These are phyloP conservation scores for Starmerella etchellsii DNA, from an alignment of 805 yeast genomes.

Conservation along the genomic window DNA sequence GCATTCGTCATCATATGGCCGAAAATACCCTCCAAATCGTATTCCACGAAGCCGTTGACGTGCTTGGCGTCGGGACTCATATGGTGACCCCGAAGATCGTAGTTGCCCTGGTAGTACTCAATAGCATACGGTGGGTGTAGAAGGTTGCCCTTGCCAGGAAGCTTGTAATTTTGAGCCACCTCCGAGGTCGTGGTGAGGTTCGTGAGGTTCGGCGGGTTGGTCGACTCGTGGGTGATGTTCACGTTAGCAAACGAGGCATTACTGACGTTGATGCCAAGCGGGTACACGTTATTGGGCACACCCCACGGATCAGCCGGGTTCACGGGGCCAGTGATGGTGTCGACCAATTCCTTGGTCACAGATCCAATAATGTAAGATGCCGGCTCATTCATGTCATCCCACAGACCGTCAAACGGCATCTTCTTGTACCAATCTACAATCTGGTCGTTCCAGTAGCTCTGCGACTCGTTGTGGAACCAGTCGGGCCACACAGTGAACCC, in stretches of 20 bases:
- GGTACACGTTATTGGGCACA: not conserved
- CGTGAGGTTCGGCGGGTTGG: not conserved
- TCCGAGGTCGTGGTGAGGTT: not conserved
- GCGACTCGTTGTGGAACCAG: constrained; percentile 1
- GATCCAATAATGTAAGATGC: not conserved
- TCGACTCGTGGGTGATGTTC: not conserved
- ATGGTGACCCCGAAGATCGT: constrained; percentile 1
- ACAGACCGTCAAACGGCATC: constrained; percentile 1
- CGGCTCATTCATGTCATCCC: constrained; percentile 3
- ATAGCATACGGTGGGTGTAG: constrained; percentile 1
- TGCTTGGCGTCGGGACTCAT: not conserved
- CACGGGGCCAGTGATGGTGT: not conserved
- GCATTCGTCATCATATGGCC: constrained; percentile 1
- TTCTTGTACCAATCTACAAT: not conserved
- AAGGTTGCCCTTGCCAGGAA: constrained; percentile 2
- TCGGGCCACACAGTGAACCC: constrained; percentile 5
- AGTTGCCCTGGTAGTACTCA: not conserved
- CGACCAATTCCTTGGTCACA: not conserved
- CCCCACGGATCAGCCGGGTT: not conserved
- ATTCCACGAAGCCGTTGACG: constrained; percentile 2
- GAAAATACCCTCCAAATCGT: not conserved
- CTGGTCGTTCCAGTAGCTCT: constrained; percentile 1
- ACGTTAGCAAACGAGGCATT: not conserved
- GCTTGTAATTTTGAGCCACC: not conserved
- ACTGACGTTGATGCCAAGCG: not conserved